These are phyloP conservation scores for Begonia masoniana DNA, from an alignment of 306 rosid species.

Conservation along the genomic window DNA sequence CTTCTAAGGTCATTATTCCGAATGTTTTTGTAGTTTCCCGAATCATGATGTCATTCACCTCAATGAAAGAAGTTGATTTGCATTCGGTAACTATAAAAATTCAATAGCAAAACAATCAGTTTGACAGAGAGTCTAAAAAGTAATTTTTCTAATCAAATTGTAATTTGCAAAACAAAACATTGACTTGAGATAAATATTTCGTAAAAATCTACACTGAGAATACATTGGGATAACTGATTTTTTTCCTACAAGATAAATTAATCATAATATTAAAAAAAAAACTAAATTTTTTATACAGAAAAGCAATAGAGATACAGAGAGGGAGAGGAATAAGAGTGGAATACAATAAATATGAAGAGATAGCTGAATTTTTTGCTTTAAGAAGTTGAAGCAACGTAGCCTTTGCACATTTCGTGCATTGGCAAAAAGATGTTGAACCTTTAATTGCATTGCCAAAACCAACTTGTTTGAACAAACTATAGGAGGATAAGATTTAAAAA, in stretches of 20 bases:
- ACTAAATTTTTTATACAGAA: background rate
- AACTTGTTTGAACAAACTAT: slow-evolving; percentile 2
- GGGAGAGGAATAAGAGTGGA: too few species aligned
- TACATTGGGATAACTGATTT: slow-evolving; percentile 63
- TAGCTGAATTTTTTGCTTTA: slow-evolving; percentile 36
- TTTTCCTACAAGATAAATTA: slow-evolving; percentile 39
- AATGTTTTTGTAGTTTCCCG: slow-evolving; percentile 83
- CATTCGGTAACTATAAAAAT: slow-evolving; percentile 80
- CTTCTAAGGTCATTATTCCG: slow-evolving; percentile 55
- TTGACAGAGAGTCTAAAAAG: too few species aligned
- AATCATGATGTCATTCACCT: slow-evolving; percentile 63
- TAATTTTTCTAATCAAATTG: background rate
- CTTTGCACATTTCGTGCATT: slow-evolving; percentile 87
- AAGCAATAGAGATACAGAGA: background rate
- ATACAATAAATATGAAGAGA: too few species aligned
- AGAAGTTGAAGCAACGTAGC: slow-evolving; percentile 37
- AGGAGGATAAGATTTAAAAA: background rate
- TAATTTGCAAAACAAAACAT: background rate
- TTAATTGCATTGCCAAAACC: background rate
- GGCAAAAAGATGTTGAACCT: slow-evolving; percentile 58
- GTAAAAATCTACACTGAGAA: slow-evolving; percentile 68
- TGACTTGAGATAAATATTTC: slow-evolving; percentile 68
- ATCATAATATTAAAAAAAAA: background rate
- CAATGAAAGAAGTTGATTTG: too few species aligned
- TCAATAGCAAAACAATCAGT: background rate